Evolutionary conservation across 2,329 filamentous ascomycete genomes (phyloP), one percentile per base, ranked within the genome.

Genomic region (Cladosporium sp.): DNA sequence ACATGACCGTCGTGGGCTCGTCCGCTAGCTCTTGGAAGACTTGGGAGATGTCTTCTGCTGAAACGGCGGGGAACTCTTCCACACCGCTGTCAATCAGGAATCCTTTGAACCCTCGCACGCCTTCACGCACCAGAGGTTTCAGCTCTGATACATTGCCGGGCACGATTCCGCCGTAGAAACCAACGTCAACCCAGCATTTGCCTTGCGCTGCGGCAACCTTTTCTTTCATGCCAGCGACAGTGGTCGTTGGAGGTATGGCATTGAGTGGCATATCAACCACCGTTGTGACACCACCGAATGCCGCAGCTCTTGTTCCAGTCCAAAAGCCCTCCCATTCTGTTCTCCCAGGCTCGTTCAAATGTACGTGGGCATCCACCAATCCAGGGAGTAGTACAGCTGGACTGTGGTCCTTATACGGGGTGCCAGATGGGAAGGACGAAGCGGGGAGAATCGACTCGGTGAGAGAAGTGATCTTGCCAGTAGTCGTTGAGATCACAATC

Each of bases 311-410:
- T 22, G 93, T 97, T 41, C 93, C 93, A 0, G 91, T 96, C 75
- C 85, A 87, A 75, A 98, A 98, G 9, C 93, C 93, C 67, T 98
- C 93, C 93, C 93, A 97, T 79, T 96, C 92, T 47, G 93, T 96
- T 51, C 93, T 82, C 38, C 93, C 93, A 0, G 93, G 93, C 72
- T 98, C 93, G 64, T 97, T 97, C 60, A 97, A 81, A 72, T 98
- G 93, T 30, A 98, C 93, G 67, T 98, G 93, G 29, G 93, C 92
- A 67, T 98, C 93, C 15, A 98, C 93, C 29, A 98, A 77, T 16
- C 93, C 93, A 0, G 93, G 93, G 25, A 97, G 78, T 36, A 98
- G 76, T 38, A 97, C 78, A 68, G 85, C 80, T 8, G 92, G 89
- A 19, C 86, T 89, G 72, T 95, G 84, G 74, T 98, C 85, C 59